phyloP scores from a whole-genome alignment of 2,329 filamentous ascomycete genomes.

The Trichocomaceae sp. region DNA sequence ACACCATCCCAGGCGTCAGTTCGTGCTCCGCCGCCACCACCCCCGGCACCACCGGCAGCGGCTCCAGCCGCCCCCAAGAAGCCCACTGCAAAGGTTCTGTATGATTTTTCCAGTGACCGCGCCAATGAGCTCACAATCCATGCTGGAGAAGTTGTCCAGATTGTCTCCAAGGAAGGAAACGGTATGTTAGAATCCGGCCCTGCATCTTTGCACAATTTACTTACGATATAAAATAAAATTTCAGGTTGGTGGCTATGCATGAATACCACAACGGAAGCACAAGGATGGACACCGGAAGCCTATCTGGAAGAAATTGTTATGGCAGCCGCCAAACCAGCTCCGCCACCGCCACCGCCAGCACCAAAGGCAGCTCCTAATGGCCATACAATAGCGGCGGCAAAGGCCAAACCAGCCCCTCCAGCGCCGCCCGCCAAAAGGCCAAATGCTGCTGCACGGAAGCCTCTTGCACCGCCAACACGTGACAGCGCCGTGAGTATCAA shows the following conservation, averaged over 20 bases:
- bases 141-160: slow-evolving; percentile 74
- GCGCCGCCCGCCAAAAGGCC: slow-evolving; percentile 77
- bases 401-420: slow-evolving; percentile 64
- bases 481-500: slow-evolving; percentile 53
- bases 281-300: slow-evolving; percentile 89
- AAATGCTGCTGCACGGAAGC: slow-evolving; percentile 59
- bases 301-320: slow-evolving; percentile 73
- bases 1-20: slow-evolving; percentile 42
- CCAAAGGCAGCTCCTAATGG: slow-evolving; percentile 59
- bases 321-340: slow-evolving; percentile 53
- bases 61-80: slow-evolving; percentile 55
- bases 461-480: slow-evolving; percentile 58
- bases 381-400: slow-evolving; percentile 36
- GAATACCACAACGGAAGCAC: slow-evolving; percentile 58
- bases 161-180: slow-evolving; percentile 92
- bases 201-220: slow-evolving; percentile 12
- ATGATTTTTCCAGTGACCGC: slow-evolving; percentile 81
- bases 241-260: slow-evolving; percentile 95
- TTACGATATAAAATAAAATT: slow-evolving; percentile 17
- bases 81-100: slow-evolving; percentile 80
- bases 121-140: slow-evolving; percentile 77
- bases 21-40: slow-evolving; percentile 58
- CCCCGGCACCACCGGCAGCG: slow-evolving; percentile 55
- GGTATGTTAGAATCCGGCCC: slow-evolving; percentile 52
- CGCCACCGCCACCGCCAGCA: slow-evolving; percentile 41